These are phyloP conservation scores for Omphalotus guepiniiformis DNA, from an alignment of 768 basidiomycete genomes.

Conservation along the genomic window DNA sequence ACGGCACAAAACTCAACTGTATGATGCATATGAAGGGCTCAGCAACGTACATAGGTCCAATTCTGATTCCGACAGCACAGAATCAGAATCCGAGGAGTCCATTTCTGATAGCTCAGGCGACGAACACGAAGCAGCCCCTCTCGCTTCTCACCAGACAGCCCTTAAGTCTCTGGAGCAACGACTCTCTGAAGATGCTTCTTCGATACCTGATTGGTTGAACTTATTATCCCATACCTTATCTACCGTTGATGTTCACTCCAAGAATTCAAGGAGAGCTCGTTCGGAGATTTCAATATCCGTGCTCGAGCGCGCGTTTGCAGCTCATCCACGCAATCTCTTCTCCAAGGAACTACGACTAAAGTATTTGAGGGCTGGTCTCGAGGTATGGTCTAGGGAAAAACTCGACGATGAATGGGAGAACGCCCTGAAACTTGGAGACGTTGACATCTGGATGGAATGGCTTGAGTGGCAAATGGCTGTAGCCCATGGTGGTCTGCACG, in stretches of 20 bases:
- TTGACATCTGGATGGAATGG: constrained; percentile 76
- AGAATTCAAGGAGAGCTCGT: constrained; percentile 63
- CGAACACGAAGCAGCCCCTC: constrained; percentile 27
- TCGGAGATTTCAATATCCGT: constrained; percentile 70
- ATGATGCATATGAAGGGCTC: constrained; percentile 47
- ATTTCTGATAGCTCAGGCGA: constrained; percentile 33
- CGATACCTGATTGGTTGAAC: constrained; percentile 55
- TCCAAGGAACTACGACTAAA: constrained; percentile 53
- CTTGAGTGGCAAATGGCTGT: constrained; percentile 67
- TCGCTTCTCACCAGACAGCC: constrained; percentile 55
- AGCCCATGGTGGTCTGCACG: constrained; percentile 43
- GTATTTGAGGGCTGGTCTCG: constrained; percentile 70
- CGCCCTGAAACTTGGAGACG: constrained; percentile 47
- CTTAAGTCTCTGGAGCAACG: constrained; percentile 55
- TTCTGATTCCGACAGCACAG: constrained; percentile 28
- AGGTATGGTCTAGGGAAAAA: constrained; percentile 59
- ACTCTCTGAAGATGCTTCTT: constrained; percentile 47
- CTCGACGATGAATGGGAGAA: constrained; percentile 65
- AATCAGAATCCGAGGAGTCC: constrained; percentile 23
- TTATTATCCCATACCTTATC: constrained; percentile 62
- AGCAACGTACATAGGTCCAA: constrained; percentile 31
- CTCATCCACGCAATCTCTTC: constrained; percentile 44
- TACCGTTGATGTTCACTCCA: constrained; percentile 56
- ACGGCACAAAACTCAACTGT: constrained; percentile 20
- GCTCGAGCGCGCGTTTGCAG: constrained; percentile 57